Percentiles rank a stretch among this genome's conserved stretches.
Conservation (phyloP, 805 yeast species). For the Ogataea minuta region DNA sequence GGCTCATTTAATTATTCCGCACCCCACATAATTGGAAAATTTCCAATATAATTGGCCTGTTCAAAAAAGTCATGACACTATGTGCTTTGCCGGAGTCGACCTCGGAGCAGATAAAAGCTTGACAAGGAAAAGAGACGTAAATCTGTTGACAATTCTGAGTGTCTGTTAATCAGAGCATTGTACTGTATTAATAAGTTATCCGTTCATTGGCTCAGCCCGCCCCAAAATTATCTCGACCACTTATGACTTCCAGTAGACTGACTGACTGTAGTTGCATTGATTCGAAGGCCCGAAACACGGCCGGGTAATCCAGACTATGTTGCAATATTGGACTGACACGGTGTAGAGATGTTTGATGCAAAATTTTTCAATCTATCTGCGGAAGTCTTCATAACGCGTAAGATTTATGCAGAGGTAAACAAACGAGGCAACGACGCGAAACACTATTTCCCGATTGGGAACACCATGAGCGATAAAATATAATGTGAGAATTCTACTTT, state of each 20-base stretch:
- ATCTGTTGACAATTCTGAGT: too few relatives aligned
- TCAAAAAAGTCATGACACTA: slow-evolving; percentile 7
- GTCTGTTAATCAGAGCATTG: too few relatives aligned
- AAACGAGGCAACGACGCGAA: slow-evolving; percentile 12
- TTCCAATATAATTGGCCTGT: slow-evolving; percentile 7
- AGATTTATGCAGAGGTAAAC: slow-evolving; percentile 10
- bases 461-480: neutral
- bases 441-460: slow-evolving; percentile 5
- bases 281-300: neutral
- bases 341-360: slow-evolving; percentile 1
- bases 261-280: too few relatives aligned
- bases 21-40: slow-evolving; percentile 2
- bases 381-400: slow-evolving; percentile 8
- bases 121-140: neutral
- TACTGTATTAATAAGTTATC: neutral
- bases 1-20: slow-evolving; percentile 1
- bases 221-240: slow-evolving; percentile 1
- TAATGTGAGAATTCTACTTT: neutral
- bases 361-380: neutral
- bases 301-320: too few relatives aligned
- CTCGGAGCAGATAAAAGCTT: slow-evolving; percentile 3
- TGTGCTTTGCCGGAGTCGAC: slow-evolving; percentile 9
- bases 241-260: too few relatives aligned
- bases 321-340: too few relatives aligned
- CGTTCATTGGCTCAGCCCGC: neutral